Evolutionary conservation across 352 stramenopile species (phyloP).

Genomic region (Proteromonas lacertae): DNA sequence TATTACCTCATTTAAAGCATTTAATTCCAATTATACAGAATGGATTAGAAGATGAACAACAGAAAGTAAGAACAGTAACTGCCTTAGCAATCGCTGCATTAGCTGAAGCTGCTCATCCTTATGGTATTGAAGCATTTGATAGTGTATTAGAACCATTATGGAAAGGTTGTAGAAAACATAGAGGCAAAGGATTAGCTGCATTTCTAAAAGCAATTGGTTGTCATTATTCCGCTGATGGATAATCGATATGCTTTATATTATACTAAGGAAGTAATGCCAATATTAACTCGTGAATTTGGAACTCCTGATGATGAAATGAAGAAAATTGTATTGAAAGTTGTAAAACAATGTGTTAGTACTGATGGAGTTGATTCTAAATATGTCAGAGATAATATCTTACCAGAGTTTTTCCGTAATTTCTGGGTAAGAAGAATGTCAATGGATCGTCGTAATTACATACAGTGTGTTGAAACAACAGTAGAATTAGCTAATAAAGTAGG

Average conservation of each 20-base stretch:
- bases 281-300: constrained; percentile 90
- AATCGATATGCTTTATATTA: constrained; percentile 96
- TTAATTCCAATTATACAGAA: constrained; percentile 91
- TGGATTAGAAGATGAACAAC: constrained; percentile 76
- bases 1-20: constrained; percentile 83
- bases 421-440: constrained; percentile 92
- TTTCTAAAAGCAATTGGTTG: constrained; percentile 94
- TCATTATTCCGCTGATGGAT: constrained; percentile 98
- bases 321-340: constrained; percentile 75
- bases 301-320: constrained; percentile 98
- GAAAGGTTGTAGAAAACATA: constrained; percentile 81
- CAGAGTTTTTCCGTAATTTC: constrained; percentile 94
- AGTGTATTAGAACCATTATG: constrained; percentile 77
- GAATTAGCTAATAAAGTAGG: constrained; percentile 92
- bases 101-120: constrained; percentile 81
- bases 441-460: constrained; percentile 82
- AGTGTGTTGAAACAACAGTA: constrained; percentile 91
- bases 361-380: constrained; percentile 88
- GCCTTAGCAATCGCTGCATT: constrained; percentile 80
- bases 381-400: constrained; percentile 82
- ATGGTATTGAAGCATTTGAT: constrained; percentile 98
- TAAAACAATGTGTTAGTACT: constrained; percentile 81
- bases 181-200: constrained; percentile 78
- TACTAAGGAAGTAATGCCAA: constrained; percentile 89
- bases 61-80: constrained; percentile 90